phyloP scores from a whole-genome alignment of 2,329 filamentous ascomycete species.

The Scolecobasidium constrictum region DNA sequence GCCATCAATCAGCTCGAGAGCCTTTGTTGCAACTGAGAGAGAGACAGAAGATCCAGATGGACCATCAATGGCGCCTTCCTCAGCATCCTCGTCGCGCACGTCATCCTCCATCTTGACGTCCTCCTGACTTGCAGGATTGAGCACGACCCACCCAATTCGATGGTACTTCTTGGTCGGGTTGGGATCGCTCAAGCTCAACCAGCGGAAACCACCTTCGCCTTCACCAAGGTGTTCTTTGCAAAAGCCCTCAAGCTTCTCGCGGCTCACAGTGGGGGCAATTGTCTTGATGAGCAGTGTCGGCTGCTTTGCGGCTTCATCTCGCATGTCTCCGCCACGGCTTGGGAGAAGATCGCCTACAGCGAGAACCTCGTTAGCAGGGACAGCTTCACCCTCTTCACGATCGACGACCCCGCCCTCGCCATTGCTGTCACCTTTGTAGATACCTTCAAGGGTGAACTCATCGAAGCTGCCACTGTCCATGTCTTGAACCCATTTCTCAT shows the following conservation, averaged over 20 bases:
- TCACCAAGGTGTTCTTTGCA: slow-evolving; percentile 92
- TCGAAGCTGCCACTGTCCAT: slow-evolving; percentile 79
- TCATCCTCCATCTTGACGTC: slow-evolving; percentile 54
- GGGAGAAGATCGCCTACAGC: slow-evolving; percentile 87
- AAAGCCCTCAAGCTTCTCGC: slow-evolving; percentile 85
- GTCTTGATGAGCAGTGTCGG: slow-evolving; percentile 97
- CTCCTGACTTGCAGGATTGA: slow-evolving; percentile 67
- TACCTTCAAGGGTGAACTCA: slow-evolving; percentile 85
- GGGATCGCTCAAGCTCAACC: slow-evolving; percentile 89
- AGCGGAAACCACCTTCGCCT: slow-evolving; percentile 84
- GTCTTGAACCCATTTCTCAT: slow-evolving; percentile 82
- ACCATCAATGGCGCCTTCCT: slow-evolving; percentile 31
- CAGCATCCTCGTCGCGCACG: slow-evolving; percentile 51
- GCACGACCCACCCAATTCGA: slow-evolving; percentile 96
- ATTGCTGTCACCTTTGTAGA: slow-evolving; percentile 87
- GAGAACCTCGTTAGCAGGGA: slow-evolving; percentile 81
- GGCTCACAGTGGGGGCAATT: slow-evolving; percentile 89
- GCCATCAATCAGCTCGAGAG: slow-evolving; percentile 87
- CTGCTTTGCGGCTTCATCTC: slow-evolving; percentile 78
- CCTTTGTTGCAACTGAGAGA: slow-evolving; percentile 61
- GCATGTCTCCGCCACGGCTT: slow-evolving; percentile 70
- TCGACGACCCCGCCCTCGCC: slow-evolving; percentile 76
- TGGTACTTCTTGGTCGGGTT: slow-evolving; percentile 97
- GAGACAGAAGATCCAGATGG: slow-evolving; percentile 21
- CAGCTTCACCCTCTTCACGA: slow-evolving; percentile 92